Base-by-base conservation (phyloP, 2,329 filamentous ascomycete genomes). In the Sordariomycetes sp. region DNA sequence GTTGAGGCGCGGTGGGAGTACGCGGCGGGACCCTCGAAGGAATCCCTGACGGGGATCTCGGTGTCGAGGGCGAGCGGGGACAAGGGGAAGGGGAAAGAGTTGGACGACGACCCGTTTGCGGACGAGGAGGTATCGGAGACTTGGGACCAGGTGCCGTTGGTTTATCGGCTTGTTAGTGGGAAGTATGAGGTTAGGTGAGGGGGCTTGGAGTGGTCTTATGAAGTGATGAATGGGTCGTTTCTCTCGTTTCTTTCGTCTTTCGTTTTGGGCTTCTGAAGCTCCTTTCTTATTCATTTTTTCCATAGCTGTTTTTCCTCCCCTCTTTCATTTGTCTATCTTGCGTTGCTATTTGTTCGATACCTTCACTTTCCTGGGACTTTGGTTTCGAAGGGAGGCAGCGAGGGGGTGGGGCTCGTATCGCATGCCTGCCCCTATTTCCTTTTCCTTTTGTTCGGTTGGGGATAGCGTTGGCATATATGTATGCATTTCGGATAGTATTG, bases 1-100 rank as follows among this genome's bases (percentile, higher is more conserved):
- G 79, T 95, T 10, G 92, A 99, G 68, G 89, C 89, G 0, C 78
- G 85, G 58, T 96, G 91, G 84, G 90, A 96, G 67, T 73, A 75
- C 59, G 66, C 13, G 12, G 62, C 51, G 73, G 73, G 17, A 62
- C 55, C 57, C 17, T 54, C 60, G 53, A 56, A 72, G 2, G 58
- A 66, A 0, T 74, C 68, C 10, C 64, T 3, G 63, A 80, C 1
- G 69, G 84, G 83, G 10, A 80, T 96, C 58, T 85, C 82, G 4
- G 74, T 90, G 56, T 82, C 79, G 5, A 72, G 72, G 59, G 69
- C 82, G 48, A 74, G 76, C 10, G 73, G 76, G 59, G 67, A 64
- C 32, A 76, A 76, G 65, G 72, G 72, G 59, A 82, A 83, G 66
- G 77, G 73, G 35, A 79, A 74, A 66, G 79, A 75, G 55, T 65